A percentile compares a stretch with the other conserved stretches of the same genome.
Conservation (phyloP, 352 stramenopile species). For the Phytophthora idaei region DNA sequence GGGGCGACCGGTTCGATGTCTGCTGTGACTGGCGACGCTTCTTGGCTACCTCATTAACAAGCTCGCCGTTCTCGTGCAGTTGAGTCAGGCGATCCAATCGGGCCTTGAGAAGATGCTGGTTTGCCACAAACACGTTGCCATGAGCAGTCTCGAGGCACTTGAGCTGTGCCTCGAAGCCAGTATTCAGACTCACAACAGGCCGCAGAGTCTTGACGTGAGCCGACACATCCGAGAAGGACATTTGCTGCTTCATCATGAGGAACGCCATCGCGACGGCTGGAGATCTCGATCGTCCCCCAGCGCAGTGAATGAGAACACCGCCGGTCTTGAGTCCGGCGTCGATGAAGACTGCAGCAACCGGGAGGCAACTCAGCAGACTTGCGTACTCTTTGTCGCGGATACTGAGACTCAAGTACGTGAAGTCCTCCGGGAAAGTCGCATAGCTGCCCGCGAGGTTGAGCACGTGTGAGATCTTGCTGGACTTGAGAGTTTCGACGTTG, state of each 20-base stretch:
- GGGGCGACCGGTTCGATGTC: constrained; percentile 11
- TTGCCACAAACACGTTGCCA: constrained; percentile 75
- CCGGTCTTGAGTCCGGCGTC: constrained; percentile 64
- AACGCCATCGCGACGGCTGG: constrained; percentile 81
- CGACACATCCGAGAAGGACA: constrained; percentile 56
- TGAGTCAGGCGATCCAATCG: constrained; percentile 45
- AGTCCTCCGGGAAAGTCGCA: constrained; percentile 88
- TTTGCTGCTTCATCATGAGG: constrained; percentile 73
- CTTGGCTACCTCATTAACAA: constrained; percentile 34
- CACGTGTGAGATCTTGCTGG: constrained; percentile 80
- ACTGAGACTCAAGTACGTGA: constrained; percentile 90
- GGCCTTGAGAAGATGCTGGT: constrained; percentile 73
- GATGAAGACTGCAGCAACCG: constrained; percentile 81
- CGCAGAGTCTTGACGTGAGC: constrained; percentile 60
- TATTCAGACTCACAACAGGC: constrained; percentile 76
- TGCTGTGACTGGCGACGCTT: constrained; percentile 45
- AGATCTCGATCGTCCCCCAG: constrained; percentile 82
- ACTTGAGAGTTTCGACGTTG: constrained; percentile 83
- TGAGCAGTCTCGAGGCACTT: constrained; percentile 68
- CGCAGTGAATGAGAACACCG: constrained; percentile 86
- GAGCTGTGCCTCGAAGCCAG: constrained; percentile 87
- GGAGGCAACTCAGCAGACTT: constrained; percentile 88
- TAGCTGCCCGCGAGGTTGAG: constrained; percentile 87
- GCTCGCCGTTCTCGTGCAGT: constrained; percentile 39
- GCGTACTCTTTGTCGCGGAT: constrained; percentile 91